Conservation (phyloP, 2,329 filamentous ascomycete genomes). For the Pyrenochaeta sp. region DNA sequence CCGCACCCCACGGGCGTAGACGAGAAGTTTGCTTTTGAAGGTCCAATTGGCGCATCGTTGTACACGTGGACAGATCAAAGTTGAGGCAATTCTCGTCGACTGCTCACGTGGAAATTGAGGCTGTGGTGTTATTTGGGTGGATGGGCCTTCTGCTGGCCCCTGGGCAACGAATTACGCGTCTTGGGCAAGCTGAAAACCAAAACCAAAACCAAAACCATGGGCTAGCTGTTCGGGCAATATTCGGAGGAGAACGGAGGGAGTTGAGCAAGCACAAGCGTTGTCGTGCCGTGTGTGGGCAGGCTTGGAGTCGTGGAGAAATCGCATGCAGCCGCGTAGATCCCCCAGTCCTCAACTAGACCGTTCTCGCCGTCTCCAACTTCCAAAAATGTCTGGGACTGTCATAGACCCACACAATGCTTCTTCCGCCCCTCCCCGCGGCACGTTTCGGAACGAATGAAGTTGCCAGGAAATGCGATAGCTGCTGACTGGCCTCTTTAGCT, state of each 20-base stretch:
- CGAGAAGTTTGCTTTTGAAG: constrained; percentile 1
- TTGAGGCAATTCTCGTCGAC: constrained; percentile 7
- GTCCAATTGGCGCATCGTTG: background rate
- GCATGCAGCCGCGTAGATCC: constrained; percentile 4
- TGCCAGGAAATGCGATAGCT: constrained; percentile 15
- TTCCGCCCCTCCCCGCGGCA: constrained; percentile 19
- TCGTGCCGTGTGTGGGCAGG: background rate
- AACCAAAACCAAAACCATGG: background rate
- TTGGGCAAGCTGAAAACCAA: background rate
- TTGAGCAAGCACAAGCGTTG: background rate
- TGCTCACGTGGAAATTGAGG: constrained; percentile 13
- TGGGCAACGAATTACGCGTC: constrained; percentile 7
- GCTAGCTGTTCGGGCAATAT: background rate
- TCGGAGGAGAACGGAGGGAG: background rate
- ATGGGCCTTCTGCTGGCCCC: constrained; percentile 16
- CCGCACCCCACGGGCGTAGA: background rate
- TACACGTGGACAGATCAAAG: background rate
- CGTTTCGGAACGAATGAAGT: constrained; percentile 14
- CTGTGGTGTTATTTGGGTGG: constrained; percentile 14
- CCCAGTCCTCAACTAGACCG: background rate
- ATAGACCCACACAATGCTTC: constrained; percentile 16
- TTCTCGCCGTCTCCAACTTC: constrained; percentile 7
- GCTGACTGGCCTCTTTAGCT: constrained; percentile 21
- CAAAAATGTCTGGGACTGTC: constrained; percentile 6
- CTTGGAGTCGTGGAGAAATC: constrained; percentile 2